Base-by-base conservation (phyloP, 768 basidiomycete genomes). In the Mycena polygramma region DNA sequence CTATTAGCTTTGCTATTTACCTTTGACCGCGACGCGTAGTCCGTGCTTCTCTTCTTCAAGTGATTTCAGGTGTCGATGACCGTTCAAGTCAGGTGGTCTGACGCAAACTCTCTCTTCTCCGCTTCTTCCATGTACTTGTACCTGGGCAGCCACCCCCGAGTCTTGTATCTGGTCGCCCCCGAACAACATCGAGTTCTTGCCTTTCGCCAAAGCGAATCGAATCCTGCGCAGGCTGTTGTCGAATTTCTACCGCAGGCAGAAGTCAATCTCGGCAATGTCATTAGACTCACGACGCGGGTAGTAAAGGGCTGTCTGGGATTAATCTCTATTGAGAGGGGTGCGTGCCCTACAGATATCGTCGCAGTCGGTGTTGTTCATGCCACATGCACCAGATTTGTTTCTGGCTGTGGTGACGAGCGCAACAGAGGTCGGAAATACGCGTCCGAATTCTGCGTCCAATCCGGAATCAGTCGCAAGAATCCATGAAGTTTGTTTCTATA, bases 401-500 rank as follows among this genome's bases (percentile, higher is more conserved):
- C 87, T 98, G 35, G 92, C 94, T 20, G 84, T 97, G 49, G 86
- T 97, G 62, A 91, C 91, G 8, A 88, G 91, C 51, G 89, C 94
- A 5, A 91, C 89, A 20, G 92, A 93, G 76, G 81, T 95, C 48
- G 94, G 92, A 53, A 90, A 91, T 76, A 89, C 90, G 53, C 84
- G 90, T 69, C 87, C 91, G 20, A 73, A 49, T 46, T 87, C 90
- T 52, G 83, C 87, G 69, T 73, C 81, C 74, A 79, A 85, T 69
- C 84, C 91, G 15, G 91, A 94, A 80, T 88, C 89, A 26, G 91
- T 96, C 19, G 91, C 91, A 13, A 91, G 90, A 70, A 96, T 99
- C 65, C 90, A 96, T 70, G 91, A 94, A 76, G 95, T 98, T 62
- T 90, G 87, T 51, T 99, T 98, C 83, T 96, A 91, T 82, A 94